Base-by-base conservation (phyloP, 768 basidiomycete genomes). In the Amanita rimosa region DNA sequence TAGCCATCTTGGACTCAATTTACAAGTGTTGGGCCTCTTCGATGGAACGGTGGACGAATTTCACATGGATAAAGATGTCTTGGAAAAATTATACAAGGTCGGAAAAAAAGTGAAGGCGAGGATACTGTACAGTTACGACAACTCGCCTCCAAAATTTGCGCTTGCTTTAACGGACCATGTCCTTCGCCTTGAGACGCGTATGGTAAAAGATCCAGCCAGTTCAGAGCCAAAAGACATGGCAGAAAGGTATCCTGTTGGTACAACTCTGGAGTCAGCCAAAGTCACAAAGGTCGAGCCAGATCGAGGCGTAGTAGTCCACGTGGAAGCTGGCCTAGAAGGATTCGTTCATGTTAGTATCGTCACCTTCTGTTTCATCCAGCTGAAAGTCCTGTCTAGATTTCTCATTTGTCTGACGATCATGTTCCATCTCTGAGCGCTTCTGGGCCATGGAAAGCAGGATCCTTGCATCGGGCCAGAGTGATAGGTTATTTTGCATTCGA, bases 1-100 rank as follows among this genome's bases (percentile, higher is more conserved):
- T 17, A 70, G 80, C 36, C 69, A 82, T 13, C 72, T 66, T 21
- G 96, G 96, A 14, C 67, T 97, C 29, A 88, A 87, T 60, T 67
- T 98, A 26, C 94, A 95, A 64, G 70, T 97, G 14, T 74, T 94
- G 21, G 93, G 91, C 0, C 94, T 85, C 63, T 98, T 92, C 64
- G 84, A 89, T 33, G 95, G 92, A 27, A 95, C 91, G 0, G 72
- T 87, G 21, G 93, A 96, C 58, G 71, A 79, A 31, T 75, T 84
- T 50, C 95, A 98, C 64, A 66, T 95, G 11, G 73, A 62, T 17
- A 67, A 67, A 10, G 70, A 71, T 31, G 55, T 61, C 4, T 57
- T 66, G 35, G 66, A 63, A 17, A 70, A 72, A 45, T 57, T 64
- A 9, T 76, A 73, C 61, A 83, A 79, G 58, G 58, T 81, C 38